These are phyloP conservation scores for Serendipita vermifera DNA, from an alignment of 768 basidiomycete genomes.

Conservation along the genomic window DNA sequence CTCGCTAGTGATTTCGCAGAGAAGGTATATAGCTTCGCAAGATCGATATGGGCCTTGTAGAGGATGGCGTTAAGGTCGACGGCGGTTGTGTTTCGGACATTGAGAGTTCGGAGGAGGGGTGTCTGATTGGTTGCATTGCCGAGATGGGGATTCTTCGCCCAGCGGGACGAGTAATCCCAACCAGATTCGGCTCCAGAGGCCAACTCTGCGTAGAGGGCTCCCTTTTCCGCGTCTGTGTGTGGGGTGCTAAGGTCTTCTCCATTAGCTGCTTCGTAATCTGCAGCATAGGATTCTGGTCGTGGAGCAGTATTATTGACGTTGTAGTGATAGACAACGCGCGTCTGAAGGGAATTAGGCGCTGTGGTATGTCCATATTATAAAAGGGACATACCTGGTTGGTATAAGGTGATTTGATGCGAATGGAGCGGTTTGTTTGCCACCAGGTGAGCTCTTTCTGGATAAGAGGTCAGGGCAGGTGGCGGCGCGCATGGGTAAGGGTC, in stretches of 20 bases:
- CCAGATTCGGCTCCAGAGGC: slow-evolving; percentile 82
- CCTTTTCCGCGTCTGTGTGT: slow-evolving; percentile 46
- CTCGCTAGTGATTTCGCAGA: background rate
- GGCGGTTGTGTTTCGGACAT: slow-evolving; percentile 55
- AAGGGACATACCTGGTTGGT: slow-evolving; percentile 38
- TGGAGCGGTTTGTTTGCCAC: slow-evolving; percentile 67
- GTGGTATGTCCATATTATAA: too few relatives aligned
- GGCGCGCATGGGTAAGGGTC: too few relatives aligned
- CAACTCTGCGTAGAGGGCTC: slow-evolving; percentile 70
- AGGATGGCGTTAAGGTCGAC: slow-evolving; percentile 78
- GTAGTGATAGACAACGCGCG: slow-evolving; percentile 56
- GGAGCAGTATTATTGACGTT: slow-evolving; percentile 74
- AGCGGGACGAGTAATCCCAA: slow-evolving; percentile 32
- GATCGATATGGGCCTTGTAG: slow-evolving; percentile 50
- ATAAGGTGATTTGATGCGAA: slow-evolving; percentile 55
- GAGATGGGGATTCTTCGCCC: slow-evolving; percentile 29
- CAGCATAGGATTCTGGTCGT: slow-evolving; percentile 52
- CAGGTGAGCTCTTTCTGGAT: slow-evolving; percentile 64
- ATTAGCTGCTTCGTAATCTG: slow-evolving; percentile 71
- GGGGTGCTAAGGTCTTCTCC: slow-evolving; percentile 41
- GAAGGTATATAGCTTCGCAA: slow-evolving; percentile 45
- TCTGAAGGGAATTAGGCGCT: slow-evolving; percentile 23
- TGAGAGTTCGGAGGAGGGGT: slow-evolving; percentile 53
- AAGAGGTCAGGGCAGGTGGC: background rate
- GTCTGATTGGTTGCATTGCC: slow-evolving; percentile 30